These are phyloP conservation scores for Oryza longistaminata DNA, from an alignment of 176 grass and related monocot species.

Conservation along the genomic window DNA sequence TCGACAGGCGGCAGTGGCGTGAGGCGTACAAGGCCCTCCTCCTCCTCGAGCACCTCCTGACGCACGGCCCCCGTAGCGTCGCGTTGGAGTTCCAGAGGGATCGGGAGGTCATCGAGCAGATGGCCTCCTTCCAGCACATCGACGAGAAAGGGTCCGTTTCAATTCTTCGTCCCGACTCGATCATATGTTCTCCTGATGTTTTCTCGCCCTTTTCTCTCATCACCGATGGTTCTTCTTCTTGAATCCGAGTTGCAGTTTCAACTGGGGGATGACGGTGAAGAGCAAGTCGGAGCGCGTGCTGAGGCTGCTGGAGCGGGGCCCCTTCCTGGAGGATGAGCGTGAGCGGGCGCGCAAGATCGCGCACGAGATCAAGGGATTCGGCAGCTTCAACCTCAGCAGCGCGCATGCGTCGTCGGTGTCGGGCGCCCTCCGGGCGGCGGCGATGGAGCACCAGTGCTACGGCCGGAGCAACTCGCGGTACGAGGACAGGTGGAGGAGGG, in stretches of 20 bases:
- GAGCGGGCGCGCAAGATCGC: conserved; percentile 65
- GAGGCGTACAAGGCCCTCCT: conserved; percentile 82
- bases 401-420: not conserved
- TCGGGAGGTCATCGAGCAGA: conserved; percentile 40
- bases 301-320: conserved; percentile 71
- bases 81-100: conserved; percentile 68
- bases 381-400: conserved; percentile 70
- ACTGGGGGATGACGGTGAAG: conserved; percentile 76
- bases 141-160: conserved; percentile 71
- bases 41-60: conserved; percentile 83
- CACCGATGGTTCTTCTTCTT: not conserved
- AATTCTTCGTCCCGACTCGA: not conserved
- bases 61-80: conserved; percentile 72
- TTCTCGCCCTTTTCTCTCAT: not conserved
- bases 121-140: conserved; percentile 67
- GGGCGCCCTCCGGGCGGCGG: not conserved
- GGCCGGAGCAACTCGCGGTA: conserved; percentile 59
- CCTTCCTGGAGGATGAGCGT: conserved; percentile 81
- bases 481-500: conserved; percentile 30
- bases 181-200: not conserved
- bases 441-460: conserved; percentile 12
- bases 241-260: conserved; percentile 47
- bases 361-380: conserved; percentile 77
- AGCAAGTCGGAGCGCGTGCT: conserved; percentile 77
- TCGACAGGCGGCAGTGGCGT: conserved; percentile 82